phyloP scores from a whole-genome alignment of 371 early-diverging fungal species.

The Mycotypha africana region DNA sequence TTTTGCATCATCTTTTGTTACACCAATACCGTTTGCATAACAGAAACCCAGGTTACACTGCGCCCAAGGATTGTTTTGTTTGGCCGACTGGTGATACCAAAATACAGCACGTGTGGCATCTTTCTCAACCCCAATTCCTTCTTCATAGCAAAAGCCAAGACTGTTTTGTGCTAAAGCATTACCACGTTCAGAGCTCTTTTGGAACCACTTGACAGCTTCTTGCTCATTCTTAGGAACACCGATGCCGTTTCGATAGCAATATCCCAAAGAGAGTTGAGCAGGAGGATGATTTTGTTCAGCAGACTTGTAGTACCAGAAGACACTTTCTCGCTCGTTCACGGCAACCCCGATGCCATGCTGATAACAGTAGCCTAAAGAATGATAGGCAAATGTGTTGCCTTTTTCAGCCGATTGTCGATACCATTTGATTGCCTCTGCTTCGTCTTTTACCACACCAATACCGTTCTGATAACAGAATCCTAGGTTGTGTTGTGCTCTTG shows the following conservation, averaged over 20 bases:
- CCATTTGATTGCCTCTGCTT: slow-evolving; percentile 47
- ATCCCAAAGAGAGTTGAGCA: too few species aligned
- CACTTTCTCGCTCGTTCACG: too few species aligned
- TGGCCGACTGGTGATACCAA: too few species aligned
- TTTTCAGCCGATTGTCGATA: slow-evolving; percentile 58
- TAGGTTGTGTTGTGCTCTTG: slow-evolving; percentile 77
- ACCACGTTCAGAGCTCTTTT: slow-evolving; percentile 12
- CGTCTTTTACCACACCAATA: slow-evolving; percentile 55
- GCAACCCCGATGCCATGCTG: slow-evolving; percentile 58
- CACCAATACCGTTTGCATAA: too few species aligned
- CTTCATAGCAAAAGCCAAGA: too few species aligned
- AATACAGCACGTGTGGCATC: too few species aligned
- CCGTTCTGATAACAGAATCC: slow-evolving; percentile 79
- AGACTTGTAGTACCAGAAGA: too few species aligned
- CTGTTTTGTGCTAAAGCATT: neutral
- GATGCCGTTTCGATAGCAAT: slow-evolving; percentile 73
- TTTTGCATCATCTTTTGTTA: too few species aligned
- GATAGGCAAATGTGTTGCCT: slow-evolving; percentile 54
- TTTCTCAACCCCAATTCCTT: too few species aligned
- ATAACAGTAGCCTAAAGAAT: slow-evolving; percentile 58
- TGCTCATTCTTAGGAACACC: slow-evolving; percentile 58
- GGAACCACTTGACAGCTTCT: slow-evolving; percentile 67
- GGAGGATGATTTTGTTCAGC: too few species aligned
- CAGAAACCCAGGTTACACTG: too few species aligned
- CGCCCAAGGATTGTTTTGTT: too few species aligned